phyloP scores from a whole-genome alignment of 805 yeast species.

The Grigorovia yakushimaensis region DNA sequence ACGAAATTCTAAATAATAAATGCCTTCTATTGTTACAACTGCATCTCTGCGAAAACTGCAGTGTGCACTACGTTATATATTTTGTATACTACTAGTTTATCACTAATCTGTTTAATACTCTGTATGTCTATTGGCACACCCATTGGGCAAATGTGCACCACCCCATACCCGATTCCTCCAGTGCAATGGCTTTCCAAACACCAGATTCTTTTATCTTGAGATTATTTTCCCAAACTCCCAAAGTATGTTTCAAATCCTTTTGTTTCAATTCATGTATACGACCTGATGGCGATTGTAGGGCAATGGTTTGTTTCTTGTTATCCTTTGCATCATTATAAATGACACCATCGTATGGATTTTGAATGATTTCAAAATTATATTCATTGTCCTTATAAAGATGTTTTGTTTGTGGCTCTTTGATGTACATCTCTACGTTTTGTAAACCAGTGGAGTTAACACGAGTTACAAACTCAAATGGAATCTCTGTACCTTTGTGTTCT shows the following conservation, averaged over 20 bases:
- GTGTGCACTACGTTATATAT: background rate
- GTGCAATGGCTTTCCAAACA: constrained; percentile 71
- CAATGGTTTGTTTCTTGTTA: constrained; percentile 44
- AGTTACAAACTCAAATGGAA: constrained; percentile 57
- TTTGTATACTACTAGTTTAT: too few relatives aligned
- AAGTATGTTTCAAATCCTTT: constrained; percentile 37
- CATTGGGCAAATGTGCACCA: constrained; percentile 92
- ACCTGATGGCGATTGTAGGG: constrained; percentile 79
- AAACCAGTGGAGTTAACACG: constrained; percentile 64
- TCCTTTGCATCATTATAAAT: constrained; percentile 20
- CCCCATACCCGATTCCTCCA: constrained; percentile 64
- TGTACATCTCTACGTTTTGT: constrained; percentile 64
- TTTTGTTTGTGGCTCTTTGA: constrained; percentile 75
- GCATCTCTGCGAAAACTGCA: background rate
- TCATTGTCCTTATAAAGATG: constrained; percentile 45
- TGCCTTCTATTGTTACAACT: background rate
- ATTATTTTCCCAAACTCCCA: constrained; percentile 50
- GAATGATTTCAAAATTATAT: constrained; percentile 56
- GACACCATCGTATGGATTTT: constrained; percentile 49
- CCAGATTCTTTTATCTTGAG: constrained; percentile 65
- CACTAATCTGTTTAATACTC: too few relatives aligned
- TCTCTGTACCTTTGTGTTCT: constrained; percentile 54
- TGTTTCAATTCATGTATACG: constrained; percentile 52
- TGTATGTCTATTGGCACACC: constrained; percentile 45
- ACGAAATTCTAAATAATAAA: background rate